Evolutionary conservation across 345 rosid species (phyloP).

Genomic region (Schrenkiella parvula): DNA sequence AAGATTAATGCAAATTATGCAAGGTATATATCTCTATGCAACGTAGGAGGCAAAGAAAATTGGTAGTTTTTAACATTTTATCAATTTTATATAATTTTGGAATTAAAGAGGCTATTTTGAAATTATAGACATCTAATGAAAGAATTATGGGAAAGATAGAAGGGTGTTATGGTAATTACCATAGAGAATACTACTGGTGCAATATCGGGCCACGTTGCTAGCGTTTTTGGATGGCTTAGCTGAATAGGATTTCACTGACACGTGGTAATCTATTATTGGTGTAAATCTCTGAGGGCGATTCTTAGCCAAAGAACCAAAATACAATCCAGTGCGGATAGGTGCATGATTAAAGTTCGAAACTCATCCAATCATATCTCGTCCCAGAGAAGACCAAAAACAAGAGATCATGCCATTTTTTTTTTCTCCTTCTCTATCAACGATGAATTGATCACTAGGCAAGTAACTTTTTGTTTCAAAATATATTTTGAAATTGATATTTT

Average conservation of each 20-base stretch:
- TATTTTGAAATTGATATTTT: too few relatives aligned
- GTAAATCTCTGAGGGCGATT: not conserved
- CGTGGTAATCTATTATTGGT: constrained; percentile 40
- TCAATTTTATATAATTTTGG: not conserved
- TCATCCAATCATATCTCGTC: constrained; percentile 13
- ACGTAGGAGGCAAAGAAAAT: not conserved
- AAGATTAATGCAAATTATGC: not conserved
- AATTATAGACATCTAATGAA: not conserved
- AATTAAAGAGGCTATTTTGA: not conserved
- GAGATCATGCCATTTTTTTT: not conserved
- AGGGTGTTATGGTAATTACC: constrained; percentile 39
- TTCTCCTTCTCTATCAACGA: too few relatives aligned
- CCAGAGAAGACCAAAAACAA: not conserved
- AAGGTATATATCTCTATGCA: too few relatives aligned
- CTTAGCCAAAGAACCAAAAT: constrained; percentile 10
- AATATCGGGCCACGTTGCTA: constrained; percentile 50
- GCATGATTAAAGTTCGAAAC: constrained; percentile 10
- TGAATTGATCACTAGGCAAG: too few relatives aligned
- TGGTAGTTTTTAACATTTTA: too few relatives aligned
- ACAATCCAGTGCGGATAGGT: constrained; percentile 4
- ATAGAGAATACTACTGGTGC: constrained; percentile 20
- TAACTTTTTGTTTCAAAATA: too few relatives aligned
- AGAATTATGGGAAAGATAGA: too few relatives aligned
- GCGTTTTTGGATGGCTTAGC: constrained; percentile 32
- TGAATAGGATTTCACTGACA: constrained; percentile 28